Conservation (phyloP, 2,329 filamentous ascomycete species). For the Lecanosticta acicola region DNA sequence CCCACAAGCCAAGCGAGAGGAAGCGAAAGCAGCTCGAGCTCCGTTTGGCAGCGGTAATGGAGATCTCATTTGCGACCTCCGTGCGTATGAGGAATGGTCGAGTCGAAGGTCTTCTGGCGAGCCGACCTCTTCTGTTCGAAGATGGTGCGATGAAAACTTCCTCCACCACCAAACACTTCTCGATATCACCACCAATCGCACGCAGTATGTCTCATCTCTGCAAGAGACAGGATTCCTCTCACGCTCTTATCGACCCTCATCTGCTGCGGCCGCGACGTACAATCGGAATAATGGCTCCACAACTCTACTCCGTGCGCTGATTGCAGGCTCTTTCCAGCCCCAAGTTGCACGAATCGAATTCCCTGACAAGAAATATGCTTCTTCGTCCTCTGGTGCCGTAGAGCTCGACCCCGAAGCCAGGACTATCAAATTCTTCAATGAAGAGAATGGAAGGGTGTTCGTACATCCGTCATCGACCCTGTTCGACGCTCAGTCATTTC, state of each 20-base stretch:
- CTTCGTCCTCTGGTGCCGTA: conserved; percentile 79
- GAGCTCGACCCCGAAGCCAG: conserved; percentile 88
- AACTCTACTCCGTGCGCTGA: conserved; percentile 43
- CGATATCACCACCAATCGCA: conserved; percentile 80
- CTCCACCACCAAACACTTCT: conserved; percentile 75
- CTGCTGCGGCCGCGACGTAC: conserved; percentile 29
- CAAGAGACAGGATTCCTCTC: conserved; percentile 75
- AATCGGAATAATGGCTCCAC: conserved; percentile 47
- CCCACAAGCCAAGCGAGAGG: conserved; percentile 74
- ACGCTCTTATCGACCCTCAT: conserved; percentile 25
- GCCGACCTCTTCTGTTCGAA: conserved; percentile 57
- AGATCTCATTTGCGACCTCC: conserved; percentile 80
- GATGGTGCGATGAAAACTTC: conserved; percentile 81
- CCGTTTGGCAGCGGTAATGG: conserved; percentile 71
- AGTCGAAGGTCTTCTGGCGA: conserved; percentile 54
- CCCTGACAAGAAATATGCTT: conserved; percentile 91
- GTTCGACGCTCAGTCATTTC: conserved; percentile 75
- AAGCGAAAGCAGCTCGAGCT: conserved; percentile 69
- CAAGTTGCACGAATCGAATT: conserved; percentile 90
- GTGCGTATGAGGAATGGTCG: conserved; percentile 78
- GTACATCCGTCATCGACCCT: conserved; percentile 84
- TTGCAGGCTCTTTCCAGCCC: conserved; percentile 55
- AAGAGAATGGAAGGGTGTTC: conserved; percentile 79
- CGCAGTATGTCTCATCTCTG: conserved; percentile 79
- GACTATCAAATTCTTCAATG: conserved; percentile 87